These are phyloP conservation scores for Exophiala viscosa DNA, from an alignment of 2,329 filamentous ascomycete species.

Conservation along the genomic window DNA sequence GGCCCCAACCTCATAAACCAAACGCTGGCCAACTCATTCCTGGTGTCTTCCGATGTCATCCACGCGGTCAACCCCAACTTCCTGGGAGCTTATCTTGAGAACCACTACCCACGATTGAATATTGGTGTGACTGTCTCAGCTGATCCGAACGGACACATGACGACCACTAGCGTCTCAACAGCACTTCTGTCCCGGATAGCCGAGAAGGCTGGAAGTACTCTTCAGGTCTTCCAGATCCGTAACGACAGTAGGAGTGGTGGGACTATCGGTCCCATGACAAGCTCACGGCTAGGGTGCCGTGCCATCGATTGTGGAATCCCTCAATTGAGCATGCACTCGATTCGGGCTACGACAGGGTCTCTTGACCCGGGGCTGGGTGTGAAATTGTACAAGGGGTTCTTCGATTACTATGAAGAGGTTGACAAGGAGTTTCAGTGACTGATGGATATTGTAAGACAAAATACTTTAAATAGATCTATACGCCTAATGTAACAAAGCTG, in stretches of 20 bases:
- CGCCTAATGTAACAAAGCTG: no score
- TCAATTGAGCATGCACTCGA: slow-evolving; percentile 90
- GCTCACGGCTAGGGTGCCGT: slow-evolving; percentile 72
- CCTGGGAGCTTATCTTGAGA: slow-evolving; percentile 72
- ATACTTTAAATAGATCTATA: background rate
- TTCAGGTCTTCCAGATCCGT: slow-evolving; percentile 91
- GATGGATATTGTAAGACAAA: background rate
- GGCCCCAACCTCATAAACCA: slow-evolving; percentile 63
- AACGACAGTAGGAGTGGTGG: slow-evolving; percentile 88
- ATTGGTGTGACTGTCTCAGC: slow-evolving; percentile 75
- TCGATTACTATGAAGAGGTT: slow-evolving; percentile 79
- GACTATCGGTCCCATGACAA: slow-evolving; percentile 91
- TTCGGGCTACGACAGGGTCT: slow-evolving; percentile 81
- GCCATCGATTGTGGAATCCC: slow-evolving; percentile 85
- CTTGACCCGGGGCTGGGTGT: slow-evolving; percentile 85
- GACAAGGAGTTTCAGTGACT: slow-evolving; percentile 68
- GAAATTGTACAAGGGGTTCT: slow-evolving; percentile 82
- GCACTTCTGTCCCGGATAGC: slow-evolving; percentile 76
- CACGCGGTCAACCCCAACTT: slow-evolving; percentile 97
- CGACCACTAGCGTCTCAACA: slow-evolving; percentile 82
- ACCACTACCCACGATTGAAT: slow-evolving; percentile 84
- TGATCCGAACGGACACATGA: slow-evolving; percentile 94
- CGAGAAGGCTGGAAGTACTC: slow-evolving; percentile 64
- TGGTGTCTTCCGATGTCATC: slow-evolving; percentile 87
- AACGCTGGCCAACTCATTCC: slow-evolving; percentile 87